Evolutionary conservation across 176 grass and related monocot genomes (phyloP).

Genomic region (Lolium rigidum): DNA sequence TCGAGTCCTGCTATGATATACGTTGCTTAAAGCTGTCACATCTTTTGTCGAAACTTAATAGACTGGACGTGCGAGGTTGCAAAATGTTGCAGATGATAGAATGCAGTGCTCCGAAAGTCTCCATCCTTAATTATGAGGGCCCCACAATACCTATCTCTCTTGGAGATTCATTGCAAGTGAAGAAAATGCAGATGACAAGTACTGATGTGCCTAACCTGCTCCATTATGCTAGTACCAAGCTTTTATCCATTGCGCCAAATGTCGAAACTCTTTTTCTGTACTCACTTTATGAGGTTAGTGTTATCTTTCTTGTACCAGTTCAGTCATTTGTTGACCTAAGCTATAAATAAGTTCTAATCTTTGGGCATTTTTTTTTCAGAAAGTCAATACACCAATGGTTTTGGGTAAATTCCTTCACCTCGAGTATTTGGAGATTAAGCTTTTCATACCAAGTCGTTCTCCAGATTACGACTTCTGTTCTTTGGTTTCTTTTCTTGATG

Average conservation of each 20-base stretch:
- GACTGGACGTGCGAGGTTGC: background rate
- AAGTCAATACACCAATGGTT: background rate
- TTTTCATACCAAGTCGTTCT: background rate
- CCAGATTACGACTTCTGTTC: background rate
- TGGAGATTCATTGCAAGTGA: conserved; percentile 1
- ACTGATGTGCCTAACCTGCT: conserved; percentile 10
- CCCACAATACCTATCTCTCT: conserved; percentile 2
- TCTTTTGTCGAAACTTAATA: background rate
- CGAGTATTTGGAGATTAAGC: conserved; percentile 28
- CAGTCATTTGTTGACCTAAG: background rate
- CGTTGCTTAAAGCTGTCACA: no score
- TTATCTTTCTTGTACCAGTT: background rate
- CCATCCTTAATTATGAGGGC: background rate
- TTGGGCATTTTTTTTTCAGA: background rate
- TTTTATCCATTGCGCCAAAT: conserved; percentile 30
- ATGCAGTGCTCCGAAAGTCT: conserved; percentile 16
- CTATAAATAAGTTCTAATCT: background rate
- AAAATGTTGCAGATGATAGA: conserved; percentile 26
- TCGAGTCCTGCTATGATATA: no score
- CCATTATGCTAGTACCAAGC: conserved; percentile 17
- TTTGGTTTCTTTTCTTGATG: conserved; percentile 37
- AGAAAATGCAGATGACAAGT: conserved; percentile 2
- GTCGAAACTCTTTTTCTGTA: conserved; percentile 17
- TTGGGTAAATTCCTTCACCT: conserved; percentile 30
- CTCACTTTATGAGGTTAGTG: conserved; percentile 25